phyloP scores from a whole-genome alignment of 352 stramenopile species.

The Phytophthora podocarpi region DNA sequence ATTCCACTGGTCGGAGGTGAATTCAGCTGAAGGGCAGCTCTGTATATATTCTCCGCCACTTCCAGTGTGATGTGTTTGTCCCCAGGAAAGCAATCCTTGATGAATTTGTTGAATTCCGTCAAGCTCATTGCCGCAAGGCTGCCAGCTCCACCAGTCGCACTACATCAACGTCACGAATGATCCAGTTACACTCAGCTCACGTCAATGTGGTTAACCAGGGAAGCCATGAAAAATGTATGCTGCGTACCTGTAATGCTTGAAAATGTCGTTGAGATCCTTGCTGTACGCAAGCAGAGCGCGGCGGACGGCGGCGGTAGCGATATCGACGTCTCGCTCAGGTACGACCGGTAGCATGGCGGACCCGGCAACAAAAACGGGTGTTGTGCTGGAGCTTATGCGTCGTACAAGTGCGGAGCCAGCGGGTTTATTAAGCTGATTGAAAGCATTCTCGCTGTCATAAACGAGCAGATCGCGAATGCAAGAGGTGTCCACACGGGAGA shows the following conservation, averaged over 20 bases:
- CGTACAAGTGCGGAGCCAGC: slow-evolving; percentile 6
- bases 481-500: slow-evolving; percentile 48
- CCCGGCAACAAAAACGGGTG: slow-evolving; percentile 5
- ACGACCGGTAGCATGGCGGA: slow-evolving; percentile 42
- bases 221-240: not conserved
- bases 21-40: slow-evolving; percentile 26
- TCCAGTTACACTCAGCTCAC: not conserved
- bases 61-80: slow-evolving; percentile 51
- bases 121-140: slow-evolving; percentile 78
- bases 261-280: slow-evolving; percentile 84
- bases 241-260: slow-evolving; percentile 79
- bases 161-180: slow-evolving; percentile 27
- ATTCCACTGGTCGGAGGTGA: not conserved
- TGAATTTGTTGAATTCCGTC: slow-evolving; percentile 76
- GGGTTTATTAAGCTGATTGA: slow-evolving; percentile 32
- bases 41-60: slow-evolving; percentile 56
- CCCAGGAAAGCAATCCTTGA: slow-evolving; percentile 62
- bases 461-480: slow-evolving; percentile 68
- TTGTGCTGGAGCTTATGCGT: slow-evolving; percentile 19
- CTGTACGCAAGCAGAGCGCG: slow-evolving; percentile 61
- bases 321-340: slow-evolving; percentile 62
- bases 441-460: slow-evolving; percentile 41
- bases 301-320: slow-evolving; percentile 54
- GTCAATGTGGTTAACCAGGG: not conserved
- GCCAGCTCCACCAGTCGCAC: slow-evolving; percentile 61